phyloP scores from a whole-genome alignment of 192 early-diverging fungal genomes.

The Coemansia sp. region DNA sequence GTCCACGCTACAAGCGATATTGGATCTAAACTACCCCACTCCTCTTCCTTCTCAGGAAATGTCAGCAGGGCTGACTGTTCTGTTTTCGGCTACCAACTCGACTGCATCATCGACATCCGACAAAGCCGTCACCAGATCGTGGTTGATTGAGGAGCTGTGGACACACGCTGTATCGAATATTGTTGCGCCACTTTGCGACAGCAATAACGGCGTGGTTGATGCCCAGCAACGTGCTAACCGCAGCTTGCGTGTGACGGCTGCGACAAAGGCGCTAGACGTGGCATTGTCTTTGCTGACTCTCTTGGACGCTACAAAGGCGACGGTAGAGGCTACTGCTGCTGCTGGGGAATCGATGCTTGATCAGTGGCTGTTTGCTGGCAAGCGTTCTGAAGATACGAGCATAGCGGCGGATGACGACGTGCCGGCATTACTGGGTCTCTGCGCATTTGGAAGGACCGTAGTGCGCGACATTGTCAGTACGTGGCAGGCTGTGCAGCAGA shows the following conservation, averaged over 20 bases:
- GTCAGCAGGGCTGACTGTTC: background rate
- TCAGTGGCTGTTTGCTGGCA: slow-evolving; percentile 5
- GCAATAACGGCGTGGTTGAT: background rate
- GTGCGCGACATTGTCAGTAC: slow-evolving; percentile 16
- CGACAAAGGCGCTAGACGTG: slow-evolving; percentile 7
- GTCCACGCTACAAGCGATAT: background rate
- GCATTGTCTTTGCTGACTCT: slow-evolving; percentile 2
- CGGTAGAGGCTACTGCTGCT: background rate
- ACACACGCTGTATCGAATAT: slow-evolving; percentile 5
- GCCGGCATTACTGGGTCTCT: background rate
- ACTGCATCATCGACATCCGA: background rate
- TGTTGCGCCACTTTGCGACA: background rate
- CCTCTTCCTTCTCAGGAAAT: too few relatives aligned
- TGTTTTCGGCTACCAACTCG: background rate
- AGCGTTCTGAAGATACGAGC: background rate
- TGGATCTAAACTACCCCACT: background rate
- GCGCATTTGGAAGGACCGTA: slow-evolving; percentile 9
- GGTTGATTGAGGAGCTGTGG: slow-evolving; percentile 20
- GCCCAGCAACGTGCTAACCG: slow-evolving; percentile 7
- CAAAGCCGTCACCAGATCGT: slow-evolving; percentile 4
- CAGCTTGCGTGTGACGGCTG: background rate
- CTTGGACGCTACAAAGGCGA: background rate
- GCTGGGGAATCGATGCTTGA: too few relatives aligned
- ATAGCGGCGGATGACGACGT: background rate
- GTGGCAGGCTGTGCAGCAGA: background rate